Evolutionary conservation across 257 asterid species (phyloP), one percentile per base, ranked within the genome.

Genomic region (Nicotiana benthamiana): DNA sequence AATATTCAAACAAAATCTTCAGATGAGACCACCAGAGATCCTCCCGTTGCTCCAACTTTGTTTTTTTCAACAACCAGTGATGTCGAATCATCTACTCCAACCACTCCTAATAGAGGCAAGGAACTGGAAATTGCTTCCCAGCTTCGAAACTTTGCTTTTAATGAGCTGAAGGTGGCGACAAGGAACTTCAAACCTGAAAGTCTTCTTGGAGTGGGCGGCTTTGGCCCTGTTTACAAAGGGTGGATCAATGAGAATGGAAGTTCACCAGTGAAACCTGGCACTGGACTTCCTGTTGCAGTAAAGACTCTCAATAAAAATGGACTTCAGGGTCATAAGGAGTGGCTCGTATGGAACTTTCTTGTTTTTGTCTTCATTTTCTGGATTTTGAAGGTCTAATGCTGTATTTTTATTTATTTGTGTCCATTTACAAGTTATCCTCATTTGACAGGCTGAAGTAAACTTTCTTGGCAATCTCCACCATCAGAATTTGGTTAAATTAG

Each of bases 241-340:
- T 94, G 97, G 97, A 86, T 94, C 81, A 88, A 90, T 36, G 98
- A 92, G 82, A 86, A 80, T 57, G 90, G 93, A 40, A 85, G 74
- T 77, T 83, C 93, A 4, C 92, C 97, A 0, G 97, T 90, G 43
- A 92, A 86, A 86, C 91, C 94, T 4, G 97, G 97, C 46, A 81
- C 92, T n/a, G 98, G 97, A 26, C 86, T 93, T 34, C 75, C 97
- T 3, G 97, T 92, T 81, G 98, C 98, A 3, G 97, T 94, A 22
- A 94, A 94, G 83, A 91, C 93, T 65, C 92, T 94, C 57, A 94
- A 94, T 83, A 94, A 89, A 9, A 87, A 90, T 36, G 98, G 98
- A 20, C 91, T 92, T 81, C 98, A 94, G 88, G 98, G 98, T 82
- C 98, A 94, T 81, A 90, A 87, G 85, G 98, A 94, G 88, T 94